Evolutionary conservation across 2,329 filamentous ascomycete genomes (phyloP).

Genomic region (Fusarium coicis): DNA sequence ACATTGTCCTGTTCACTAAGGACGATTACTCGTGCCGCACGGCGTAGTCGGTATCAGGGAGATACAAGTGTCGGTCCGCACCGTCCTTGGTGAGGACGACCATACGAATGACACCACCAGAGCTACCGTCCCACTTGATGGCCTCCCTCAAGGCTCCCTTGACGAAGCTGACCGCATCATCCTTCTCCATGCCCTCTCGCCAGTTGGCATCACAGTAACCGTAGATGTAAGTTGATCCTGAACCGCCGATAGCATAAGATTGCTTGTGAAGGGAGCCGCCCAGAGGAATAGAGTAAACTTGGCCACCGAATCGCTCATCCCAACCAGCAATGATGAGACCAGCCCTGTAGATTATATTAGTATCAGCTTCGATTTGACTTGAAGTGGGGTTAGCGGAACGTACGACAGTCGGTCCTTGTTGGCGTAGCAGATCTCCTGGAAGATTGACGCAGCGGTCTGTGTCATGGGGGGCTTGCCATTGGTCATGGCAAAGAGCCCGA

Average conservation of each 20-base stretch:
- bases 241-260: constrained; percentile 93
- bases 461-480: constrained; percentile 93
- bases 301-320: constrained; percentile 92
- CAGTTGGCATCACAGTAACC: constrained; percentile 98
- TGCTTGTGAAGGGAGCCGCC: constrained; percentile 98
- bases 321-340: constrained; percentile 99
- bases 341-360: constrained; percentile 66
- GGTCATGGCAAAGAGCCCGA: constrained; percentile 89
- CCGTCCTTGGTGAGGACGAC: constrained; percentile 93
- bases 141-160: constrained; percentile 91
- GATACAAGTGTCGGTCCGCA: constrained; percentile 91
- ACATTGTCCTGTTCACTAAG: constrained; percentile 33
- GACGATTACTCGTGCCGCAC: constrained; percentile 70
- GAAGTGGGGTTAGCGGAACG: constrained; percentile 48
- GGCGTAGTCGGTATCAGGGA: constrained; percentile 90
- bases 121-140: constrained; percentile 99
- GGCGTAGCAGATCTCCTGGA: constrained; percentile 97
- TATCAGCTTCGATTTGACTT: neutral
- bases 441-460: constrained; percentile 93
- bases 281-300: constrained; percentile 96
- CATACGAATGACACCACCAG: constrained; percentile 97
- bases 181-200: constrained; percentile 93
- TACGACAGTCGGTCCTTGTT: constrained; percentile 96
- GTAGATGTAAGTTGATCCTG: constrained; percentile 99
- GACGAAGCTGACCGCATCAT: constrained; percentile 90